Conservation (phyloP, 2,329 filamentous ascomycete species). For the Pseudogymnoascus sp. region DNA sequence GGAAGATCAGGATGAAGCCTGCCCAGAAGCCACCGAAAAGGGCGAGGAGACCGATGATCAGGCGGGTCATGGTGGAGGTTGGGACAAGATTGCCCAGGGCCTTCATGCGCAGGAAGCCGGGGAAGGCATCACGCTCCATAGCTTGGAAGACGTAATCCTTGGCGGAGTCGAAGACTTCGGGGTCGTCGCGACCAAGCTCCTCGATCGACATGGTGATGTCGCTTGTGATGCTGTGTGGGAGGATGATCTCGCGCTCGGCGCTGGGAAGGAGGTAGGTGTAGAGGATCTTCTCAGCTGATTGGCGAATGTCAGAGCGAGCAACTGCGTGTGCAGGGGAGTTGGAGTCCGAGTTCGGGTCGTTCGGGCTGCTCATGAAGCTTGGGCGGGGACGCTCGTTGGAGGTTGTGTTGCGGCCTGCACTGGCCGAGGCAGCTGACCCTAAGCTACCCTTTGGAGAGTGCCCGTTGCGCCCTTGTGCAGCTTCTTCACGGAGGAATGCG, state of each 20-base stretch:
- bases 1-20: slow-evolving; percentile 86
- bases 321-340: slow-evolving; percentile 79
- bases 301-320: slow-evolving; percentile 79
- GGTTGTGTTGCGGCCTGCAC: slow-evolving; percentile 39
- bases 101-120: slow-evolving; percentile 89
- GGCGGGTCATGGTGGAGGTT: slow-evolving; percentile 74
- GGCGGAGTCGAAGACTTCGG: slow-evolving; percentile 91
- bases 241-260: slow-evolving; percentile 91
- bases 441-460: slow-evolving; percentile 45
- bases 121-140: slow-evolving; percentile 99
- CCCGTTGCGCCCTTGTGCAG: slow-evolving; percentile 43
- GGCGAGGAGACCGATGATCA: slow-evolving; percentile 75
- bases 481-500: slow-evolving; percentile 70
- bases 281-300: slow-evolving; percentile 95
- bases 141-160: slow-evolving; percentile 99
- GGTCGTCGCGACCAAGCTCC: slow-evolving; percentile 84
- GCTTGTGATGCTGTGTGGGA: slow-evolving; percentile 78
- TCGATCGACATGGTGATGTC: slow-evolving; percentile 85
- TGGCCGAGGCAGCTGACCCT: slow-evolving; percentile 24
- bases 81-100: slow-evolving; percentile 93
- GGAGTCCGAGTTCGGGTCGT: slow-evolving; percentile 62
- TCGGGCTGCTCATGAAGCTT: slow-evolving; percentile 54
- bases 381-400: slow-evolving; percentile 37
- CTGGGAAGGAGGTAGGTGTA: slow-evolving; percentile 93
- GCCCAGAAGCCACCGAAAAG: slow-evolving; percentile 94